These are phyloP conservation scores for Boletus fagicola DNA, from an alignment of 768 basidiomycete genomes.

Conservation along the genomic window DNA sequence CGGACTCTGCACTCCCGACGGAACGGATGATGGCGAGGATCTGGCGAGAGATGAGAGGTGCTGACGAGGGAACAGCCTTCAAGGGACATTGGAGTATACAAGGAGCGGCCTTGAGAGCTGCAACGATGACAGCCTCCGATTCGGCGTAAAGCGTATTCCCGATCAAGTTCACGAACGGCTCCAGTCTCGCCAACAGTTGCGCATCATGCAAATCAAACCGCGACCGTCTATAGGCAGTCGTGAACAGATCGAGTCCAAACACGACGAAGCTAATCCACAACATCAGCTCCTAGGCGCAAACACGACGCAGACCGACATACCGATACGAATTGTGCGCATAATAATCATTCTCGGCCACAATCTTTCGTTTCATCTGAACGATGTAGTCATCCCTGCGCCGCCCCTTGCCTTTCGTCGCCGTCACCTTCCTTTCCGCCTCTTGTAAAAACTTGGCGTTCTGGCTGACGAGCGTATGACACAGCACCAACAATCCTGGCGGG, in stretches of 20 bases:
- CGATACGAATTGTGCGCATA: constrained; percentile 87
- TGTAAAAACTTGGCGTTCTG: constrained; percentile 88
- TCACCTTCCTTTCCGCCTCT: constrained; percentile 42
- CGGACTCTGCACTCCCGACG: constrained; percentile 84
- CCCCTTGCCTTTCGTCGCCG: constrained; percentile 31
- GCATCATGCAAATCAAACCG: constrained; percentile 82
- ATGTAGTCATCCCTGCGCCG: constrained; percentile 52
- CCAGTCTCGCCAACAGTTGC: constrained; percentile 75
- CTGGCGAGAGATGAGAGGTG: constrained; percentile 82
- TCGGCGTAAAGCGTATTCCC: constrained; percentile 92
- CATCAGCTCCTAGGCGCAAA: neutral
- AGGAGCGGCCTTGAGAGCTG: constrained; percentile 77
- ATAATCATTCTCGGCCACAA: constrained; percentile 54
- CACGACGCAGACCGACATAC: constrained; percentile 37
- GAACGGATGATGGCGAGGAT: constrained; percentile 80
- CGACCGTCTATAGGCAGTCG: constrained; percentile 80
- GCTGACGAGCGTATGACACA: constrained; percentile 87
- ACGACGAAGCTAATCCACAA: constrained; percentile 64
- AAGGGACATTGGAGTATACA: constrained; percentile 84
- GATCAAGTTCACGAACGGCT: constrained; percentile 80
- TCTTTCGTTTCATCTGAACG: constrained; percentile 76
- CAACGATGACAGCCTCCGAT: constrained; percentile 66
- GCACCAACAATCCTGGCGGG: constrained; percentile 67
- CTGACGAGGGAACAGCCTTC: constrained; percentile 65
- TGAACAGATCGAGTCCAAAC: constrained; percentile 90